These are phyloP conservation scores for Aspergillus biplanus DNA, from an alignment of 495 filamentous ascomycete species.

Conservation along the genomic window DNA sequence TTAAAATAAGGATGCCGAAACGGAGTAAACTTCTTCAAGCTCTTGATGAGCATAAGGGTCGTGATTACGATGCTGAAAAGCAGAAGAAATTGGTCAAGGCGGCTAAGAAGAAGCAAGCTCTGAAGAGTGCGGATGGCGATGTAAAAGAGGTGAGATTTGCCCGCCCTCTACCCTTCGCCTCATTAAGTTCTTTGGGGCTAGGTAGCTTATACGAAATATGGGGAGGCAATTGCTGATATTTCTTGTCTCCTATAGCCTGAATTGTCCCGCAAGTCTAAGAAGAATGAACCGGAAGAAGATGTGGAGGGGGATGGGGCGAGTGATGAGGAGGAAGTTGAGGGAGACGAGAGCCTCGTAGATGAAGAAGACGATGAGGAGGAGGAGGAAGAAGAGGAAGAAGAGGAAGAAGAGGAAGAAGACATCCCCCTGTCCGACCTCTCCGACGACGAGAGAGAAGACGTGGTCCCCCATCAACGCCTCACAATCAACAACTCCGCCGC, in stretches of 20 bases:
- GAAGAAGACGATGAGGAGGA: constrained; percentile 25
- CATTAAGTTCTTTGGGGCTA: not conserved
- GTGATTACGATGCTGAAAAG: constrained; percentile 69
- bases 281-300: constrained; percentile 20
- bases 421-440: constrained; percentile 86
- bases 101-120: constrained; percentile 56
- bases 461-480: constrained; percentile 86
- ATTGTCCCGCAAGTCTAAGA: constrained; percentile 17
- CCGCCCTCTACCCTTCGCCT: not conserved
- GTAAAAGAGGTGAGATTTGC: constrained; percentile 27
- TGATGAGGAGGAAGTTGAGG: constrained; percentile 29
- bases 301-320: constrained; percentile 33
- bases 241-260: constrained; percentile 1
- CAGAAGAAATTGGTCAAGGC: constrained; percentile 62
- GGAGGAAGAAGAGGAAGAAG: constrained; percentile 43
- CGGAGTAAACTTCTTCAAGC: constrained; percentile 69
- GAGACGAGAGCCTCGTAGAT: too few species aligned
- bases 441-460: constrained; percentile 80
- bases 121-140: constrained; percentile 43
- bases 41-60: constrained; percentile 67
- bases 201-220: not conserved
- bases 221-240: not conserved
- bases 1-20: constrained; percentile 54
- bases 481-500: constrained; percentile 97
- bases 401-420: constrained; percentile 53